Evolutionary conservation across 225 moss, liverwort and hornwort species (phyloP), one percentile per base, ranked within the genome.

Genomic region (Climacium dendroides): DNA sequence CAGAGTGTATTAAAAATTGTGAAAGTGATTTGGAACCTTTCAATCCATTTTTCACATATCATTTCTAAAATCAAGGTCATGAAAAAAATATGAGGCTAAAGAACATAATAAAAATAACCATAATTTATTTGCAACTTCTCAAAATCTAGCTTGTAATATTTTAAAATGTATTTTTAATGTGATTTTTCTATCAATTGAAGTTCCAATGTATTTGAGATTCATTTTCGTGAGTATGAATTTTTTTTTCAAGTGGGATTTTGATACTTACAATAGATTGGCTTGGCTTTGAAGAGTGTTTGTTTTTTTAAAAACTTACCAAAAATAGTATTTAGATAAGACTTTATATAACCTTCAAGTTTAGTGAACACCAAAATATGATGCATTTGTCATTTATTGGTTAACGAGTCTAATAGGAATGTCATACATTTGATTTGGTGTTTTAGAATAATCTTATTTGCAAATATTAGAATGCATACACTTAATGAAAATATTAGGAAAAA

Each of bases 361-460:
- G 1, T 39, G 0, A 1, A 24, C 1, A 69, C 4, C 3, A 69
- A 69, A 69, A 39, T 24, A 69, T 39, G 3, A 1, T 69, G 7
- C 5, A 4, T 24, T 39, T 0, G 0, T 1, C 7, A 39, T 37
- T 37, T 23, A 37, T 13, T 0, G 7, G 4, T 8, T 39, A 41
- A 69, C 1, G 0, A 69, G 4, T 8, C 39, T 39, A 41, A 39
- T 69, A 69, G 3, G 0, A 25, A 0, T 28, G 16, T 43, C 28
- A 28, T 26, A 43, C 9, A 71, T 71, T 28, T 43, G 28, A 6
- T 2, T 70, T 25, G 15, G 8, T 5, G 13, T 24, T 39, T 5
- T 41, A 25, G 9, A 70, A 70, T 41, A 15, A 26, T 25, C 8
- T 15, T 70, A 25, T 70, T 25, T 15, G 8, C 15, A 41, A 41